A percentile compares a stretch with the other conserved stretches of the same genome.
Conservation (phyloP, 176 grass and related monocot species). For the Eleusine coracana region DNA sequence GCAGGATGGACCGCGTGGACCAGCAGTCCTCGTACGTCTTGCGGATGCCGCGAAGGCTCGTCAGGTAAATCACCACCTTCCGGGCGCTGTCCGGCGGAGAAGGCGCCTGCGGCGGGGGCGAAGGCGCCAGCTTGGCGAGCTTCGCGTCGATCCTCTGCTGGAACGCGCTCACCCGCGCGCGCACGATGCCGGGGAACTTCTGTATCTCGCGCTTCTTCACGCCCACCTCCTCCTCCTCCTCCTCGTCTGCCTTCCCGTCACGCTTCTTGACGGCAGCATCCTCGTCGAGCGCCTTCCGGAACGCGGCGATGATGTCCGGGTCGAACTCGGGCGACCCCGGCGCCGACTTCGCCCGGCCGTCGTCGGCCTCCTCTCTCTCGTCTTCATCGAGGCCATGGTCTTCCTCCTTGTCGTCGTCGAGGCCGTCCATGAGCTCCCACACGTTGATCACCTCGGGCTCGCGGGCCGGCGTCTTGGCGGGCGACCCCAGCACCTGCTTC, state of each 20-base stretch:
- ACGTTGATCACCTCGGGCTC: slow-evolving; percentile 92
- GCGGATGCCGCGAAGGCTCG: slow-evolving; percentile 85
- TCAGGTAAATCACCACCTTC: slow-evolving; percentile 81
- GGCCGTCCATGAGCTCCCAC: slow-evolving; percentile 98
- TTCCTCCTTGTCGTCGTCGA: slow-evolving; percentile 73
- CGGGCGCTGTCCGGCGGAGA: slow-evolving; percentile 42
- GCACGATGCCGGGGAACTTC: slow-evolving; percentile 66
- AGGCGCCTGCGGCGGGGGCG: neutral
- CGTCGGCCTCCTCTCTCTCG: neutral
- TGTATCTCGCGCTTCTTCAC: slow-evolving; percentile 63
- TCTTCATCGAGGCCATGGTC: neutral
- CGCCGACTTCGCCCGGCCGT: neutral
- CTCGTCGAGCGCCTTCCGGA: slow-evolving; percentile 54
- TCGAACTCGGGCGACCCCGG: slow-evolving; percentile 57
- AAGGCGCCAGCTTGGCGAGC: slow-evolving; percentile 41
- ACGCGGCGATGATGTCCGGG: slow-evolving; percentile 57
- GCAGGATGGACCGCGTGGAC: slow-evolving; percentile 61
- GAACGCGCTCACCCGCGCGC: slow-evolving; percentile 68
- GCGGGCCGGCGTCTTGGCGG: slow-evolving; percentile 53
- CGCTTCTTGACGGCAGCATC: neutral
- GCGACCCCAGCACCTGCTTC: slow-evolving; percentile 53
- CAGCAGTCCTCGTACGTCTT: slow-evolving; percentile 93
- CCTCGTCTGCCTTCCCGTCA: slow-evolving; percentile 19
- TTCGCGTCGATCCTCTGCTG: slow-evolving; percentile 79
- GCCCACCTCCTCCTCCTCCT: neutral